Base-by-base conservation (phyloP, 2,329 filamentous ascomycete species). In the Colletotrichum sp. region DNA sequence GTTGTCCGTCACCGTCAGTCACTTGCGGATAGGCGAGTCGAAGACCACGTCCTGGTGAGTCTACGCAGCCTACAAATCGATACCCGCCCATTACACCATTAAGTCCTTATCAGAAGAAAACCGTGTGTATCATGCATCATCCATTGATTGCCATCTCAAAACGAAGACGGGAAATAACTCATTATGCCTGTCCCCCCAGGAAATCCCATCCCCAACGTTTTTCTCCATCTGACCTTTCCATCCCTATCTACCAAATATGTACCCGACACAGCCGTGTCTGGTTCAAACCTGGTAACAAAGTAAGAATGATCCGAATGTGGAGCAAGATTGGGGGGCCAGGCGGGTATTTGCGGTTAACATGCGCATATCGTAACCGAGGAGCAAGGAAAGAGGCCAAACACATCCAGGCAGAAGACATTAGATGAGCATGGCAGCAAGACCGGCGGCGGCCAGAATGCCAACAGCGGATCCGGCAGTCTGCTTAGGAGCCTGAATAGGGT, bases 391-490 rank as follows among this genome's bases (percentile, higher is more conserved):
- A 28, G 63, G 28, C 30, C 36, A 68, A 28, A 36, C 21, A 52
- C 59, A 57, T 64, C 70, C 18, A 18, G 71, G 66, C 55, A 28
- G 7, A 21, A 71, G 13, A 18, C 67, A 21, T 87, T 88, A 90
- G 75, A 90, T 85, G 75, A 90, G 82, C 76, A 89, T 79, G 77
- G 85, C 87, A 55, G 87, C 88, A 62, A 90, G 75, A 80, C 89
- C 89, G 24, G 87, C 88, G 26, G 87, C 89, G 68, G 88, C 89
- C 55, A 90, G 77, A 65, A 90, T 78, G 72, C 88, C 89, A 32
- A 82, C 81, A 55, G 79, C 79, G 26, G 88, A 87, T 49, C 85
- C 88, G 72, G 85, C 87, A 65, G 88, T 89, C 80, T 83, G 71
- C 67, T 78, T 78, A 70, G 65, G 66, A 49, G 72, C 69, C 76